These are phyloP conservation scores for Cantharellus cinnabarinus DNA, from an alignment of 768 basidiomycete species.

Conservation along the genomic window DNA sequence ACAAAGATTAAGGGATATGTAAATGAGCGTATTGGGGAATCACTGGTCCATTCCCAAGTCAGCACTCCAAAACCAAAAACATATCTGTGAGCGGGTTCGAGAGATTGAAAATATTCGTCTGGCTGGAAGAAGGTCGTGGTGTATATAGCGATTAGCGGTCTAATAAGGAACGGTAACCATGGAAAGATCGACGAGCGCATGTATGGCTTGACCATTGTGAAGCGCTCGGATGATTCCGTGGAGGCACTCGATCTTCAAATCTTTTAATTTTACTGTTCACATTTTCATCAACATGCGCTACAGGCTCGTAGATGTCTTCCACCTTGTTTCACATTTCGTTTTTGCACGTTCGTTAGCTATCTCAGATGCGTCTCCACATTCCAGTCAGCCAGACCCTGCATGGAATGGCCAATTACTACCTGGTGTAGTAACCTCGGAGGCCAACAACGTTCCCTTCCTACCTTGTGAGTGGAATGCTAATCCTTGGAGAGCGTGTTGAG, in stretches of 20 bases:
- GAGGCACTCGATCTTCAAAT: too few relatives aligned
- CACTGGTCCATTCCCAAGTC: constrained; percentile 87
- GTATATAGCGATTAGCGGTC: constrained; percentile 26
- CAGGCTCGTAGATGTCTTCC: too few relatives aligned
- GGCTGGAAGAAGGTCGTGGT: constrained; percentile 88
- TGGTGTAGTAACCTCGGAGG: background rate
- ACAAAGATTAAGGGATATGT: constrained; percentile 67
- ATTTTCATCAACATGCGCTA: too few relatives aligned
- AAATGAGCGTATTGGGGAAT: constrained; percentile 54
- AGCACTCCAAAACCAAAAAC: constrained; percentile 84
- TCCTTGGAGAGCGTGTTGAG: too few relatives aligned
- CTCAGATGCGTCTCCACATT: too few relatives aligned
- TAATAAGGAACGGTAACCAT: constrained; percentile 2
- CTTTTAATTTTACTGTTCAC: too few relatives aligned
- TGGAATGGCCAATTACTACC: constrained; percentile 1
- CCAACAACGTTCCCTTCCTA: background rate
- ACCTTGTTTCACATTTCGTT: too few relatives aligned
- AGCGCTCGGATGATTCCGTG: too few relatives aligned
- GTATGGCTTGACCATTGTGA: too few relatives aligned
- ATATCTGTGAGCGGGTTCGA: constrained; percentile 75
- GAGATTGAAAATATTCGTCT: constrained; percentile 88
- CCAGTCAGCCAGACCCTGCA: background rate
- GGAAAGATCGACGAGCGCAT: background rate
- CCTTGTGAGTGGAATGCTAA: background rate
- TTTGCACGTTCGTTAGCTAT: too few relatives aligned